Evolutionary conservation across 2,329 filamentous ascomycete species (phyloP), one percentile per base, ranked within the genome.

Genomic region (Penicillium sp.): DNA sequence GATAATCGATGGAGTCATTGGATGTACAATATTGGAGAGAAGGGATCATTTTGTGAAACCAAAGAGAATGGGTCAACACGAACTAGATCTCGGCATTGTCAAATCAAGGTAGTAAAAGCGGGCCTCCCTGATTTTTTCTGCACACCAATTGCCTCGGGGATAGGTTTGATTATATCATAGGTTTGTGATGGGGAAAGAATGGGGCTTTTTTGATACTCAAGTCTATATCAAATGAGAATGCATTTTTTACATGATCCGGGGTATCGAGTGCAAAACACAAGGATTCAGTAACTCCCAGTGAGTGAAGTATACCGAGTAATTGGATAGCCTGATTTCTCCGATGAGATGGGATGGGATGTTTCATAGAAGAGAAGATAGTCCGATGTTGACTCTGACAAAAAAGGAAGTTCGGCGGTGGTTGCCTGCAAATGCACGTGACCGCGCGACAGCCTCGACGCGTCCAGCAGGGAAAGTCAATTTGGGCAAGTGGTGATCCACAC

Each of bases 391-490:
- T 3, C 7, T 24, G 37, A 40, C 23, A 26, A 47, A 43, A 40
- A 9, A 31, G 51, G 26, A 26, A 52, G 19, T 36, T 29, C 14
- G 21, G n/a, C 26, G 19, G 26, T 53, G 50, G 55, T 37, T 54
- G 58, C 55, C 56, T 54, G 48, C 19, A 19, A n/a, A 23, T 10
- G 2, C 71, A 74, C 71, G 70, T 74, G 71, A 74, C 51, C 37
- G 70, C 71, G 71, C 62, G 71, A 72, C 66, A 52, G 59, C 53
- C 54, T 60, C 49, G 64, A 73, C 71, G 71, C 69, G 70, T 71
- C 66, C 26, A 26, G 16, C 53, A 48, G 24, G 34, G 16, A 49
- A 49, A 42, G n/a, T 37, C 26, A 34, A 26, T 28, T 9, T 14
- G 14, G 29, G 28, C 13, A n/a, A n/a, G 24, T 10, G 24, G 10